Conservation (phyloP, 2,329 filamentous ascomycete species). For the Colletotrichum sublineola region DNA sequence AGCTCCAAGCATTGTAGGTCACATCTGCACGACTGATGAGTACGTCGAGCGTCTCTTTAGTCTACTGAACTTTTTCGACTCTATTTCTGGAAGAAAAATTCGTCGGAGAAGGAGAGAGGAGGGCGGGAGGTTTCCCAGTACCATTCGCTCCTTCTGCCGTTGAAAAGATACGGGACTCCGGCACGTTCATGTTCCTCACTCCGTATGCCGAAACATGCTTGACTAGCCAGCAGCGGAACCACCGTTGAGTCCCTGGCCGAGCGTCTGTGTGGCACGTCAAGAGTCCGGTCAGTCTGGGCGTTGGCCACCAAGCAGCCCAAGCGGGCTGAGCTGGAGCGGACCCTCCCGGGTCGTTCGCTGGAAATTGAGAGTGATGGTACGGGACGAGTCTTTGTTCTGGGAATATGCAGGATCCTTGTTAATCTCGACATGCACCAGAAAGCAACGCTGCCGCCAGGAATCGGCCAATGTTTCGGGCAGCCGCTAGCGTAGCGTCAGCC, state of each 20-base stretch:
- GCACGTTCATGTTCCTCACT: neutral
- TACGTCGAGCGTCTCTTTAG: neutral
- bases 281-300: neutral
- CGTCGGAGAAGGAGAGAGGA: neutral
- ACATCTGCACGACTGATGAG: neutral
- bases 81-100: neutral
- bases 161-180: neutral
- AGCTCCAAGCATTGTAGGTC: neutral
- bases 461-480: constrained; percentile 4
- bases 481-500: neutral
- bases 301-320: neutral
- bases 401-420: neutral
- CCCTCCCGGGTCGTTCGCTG: neutral
- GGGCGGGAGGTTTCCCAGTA: neutral
- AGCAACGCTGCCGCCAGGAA: neutral
- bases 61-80: neutral
- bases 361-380: neutral
- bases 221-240: neutral
- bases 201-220: neutral
- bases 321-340: neutral
- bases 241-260: neutral
- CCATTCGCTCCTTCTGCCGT: neutral
- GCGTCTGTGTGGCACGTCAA: constrained; percentile 9
- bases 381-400: neutral
- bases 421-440: neutral